Conservation (phyloP, 805 yeast genomes). For the Metschnikowia rubicola region DNA sequence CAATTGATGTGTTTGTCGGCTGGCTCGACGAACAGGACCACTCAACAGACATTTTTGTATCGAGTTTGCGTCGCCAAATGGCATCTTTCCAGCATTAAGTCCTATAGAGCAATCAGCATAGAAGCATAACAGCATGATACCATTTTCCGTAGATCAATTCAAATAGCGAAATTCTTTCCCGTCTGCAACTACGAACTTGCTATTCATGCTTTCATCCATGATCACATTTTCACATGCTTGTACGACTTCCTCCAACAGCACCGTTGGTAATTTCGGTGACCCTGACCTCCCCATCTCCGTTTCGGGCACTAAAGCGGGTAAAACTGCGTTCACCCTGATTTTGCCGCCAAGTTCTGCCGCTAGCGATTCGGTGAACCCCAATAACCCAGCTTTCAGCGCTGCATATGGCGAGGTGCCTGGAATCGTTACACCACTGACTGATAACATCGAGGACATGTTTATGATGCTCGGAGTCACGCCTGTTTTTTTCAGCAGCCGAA, state of each 20-base stretch:
- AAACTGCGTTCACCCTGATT: conserved; percentile 60
- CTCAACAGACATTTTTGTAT: background rate
- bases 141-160: background rate
- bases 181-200: conserved; percentile 26
- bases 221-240: conserved; percentile 13
- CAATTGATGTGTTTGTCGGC: conserved; percentile 6
- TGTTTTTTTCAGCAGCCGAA: conserved; percentile 27
- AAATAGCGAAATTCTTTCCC: conserved; percentile 9
- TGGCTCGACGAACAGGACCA: conserved; percentile 13
- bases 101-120: background rate
- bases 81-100: background rate
- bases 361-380: conserved; percentile 56
- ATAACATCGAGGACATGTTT: conserved; percentile 66
- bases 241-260: conserved; percentile 28
- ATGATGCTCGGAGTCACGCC: conserved; percentile 40
- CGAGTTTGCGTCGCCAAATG: background rate
- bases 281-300: conserved; percentile 59
- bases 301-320: conserved; percentile 64
- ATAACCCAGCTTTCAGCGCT: conserved; percentile 68
- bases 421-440: conserved; percentile 30
- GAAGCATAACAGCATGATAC: background rate
- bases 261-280: conserved; percentile 20
- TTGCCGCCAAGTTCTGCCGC: conserved; percentile 57
- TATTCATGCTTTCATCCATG: conserved; percentile 26
- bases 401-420: conserved; percentile 66